Percentiles rank a stretch among this genome's conserved stretches.
phyloP scores from a whole-genome alignment of 768 basidiomycete species.

The Leccinellum luteum region DNA sequence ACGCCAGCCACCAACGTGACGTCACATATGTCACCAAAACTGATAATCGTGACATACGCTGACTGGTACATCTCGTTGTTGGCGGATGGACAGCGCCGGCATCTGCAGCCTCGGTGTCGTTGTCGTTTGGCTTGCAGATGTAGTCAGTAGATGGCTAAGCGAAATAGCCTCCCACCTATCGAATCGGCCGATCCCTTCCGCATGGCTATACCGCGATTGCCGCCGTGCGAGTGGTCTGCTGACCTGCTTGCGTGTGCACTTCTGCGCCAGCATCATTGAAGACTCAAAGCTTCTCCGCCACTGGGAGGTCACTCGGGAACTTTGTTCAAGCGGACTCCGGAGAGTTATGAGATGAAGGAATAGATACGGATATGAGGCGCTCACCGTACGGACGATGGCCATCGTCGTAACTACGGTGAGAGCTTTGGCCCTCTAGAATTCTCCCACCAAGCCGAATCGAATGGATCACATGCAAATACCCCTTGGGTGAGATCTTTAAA shows the following conservation, averaged over 20 bases:
- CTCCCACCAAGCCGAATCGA: neutral
- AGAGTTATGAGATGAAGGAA: neutral
- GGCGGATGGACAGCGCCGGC: no score
- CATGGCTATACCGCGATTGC: neutral
- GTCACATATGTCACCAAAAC: neutral
- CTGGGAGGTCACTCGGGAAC: neutral
- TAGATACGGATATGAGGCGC: neutral
- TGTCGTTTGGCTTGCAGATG: no score
- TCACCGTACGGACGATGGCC: neutral
- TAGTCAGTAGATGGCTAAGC: neutral
- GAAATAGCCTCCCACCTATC: neutral
- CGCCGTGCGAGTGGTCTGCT: neutral
- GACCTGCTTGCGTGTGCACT: neutral
- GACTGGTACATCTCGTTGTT: no score
- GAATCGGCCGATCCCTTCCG: neutral
- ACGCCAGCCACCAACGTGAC: neutral
- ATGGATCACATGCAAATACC: neutral
- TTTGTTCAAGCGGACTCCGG: neutral
- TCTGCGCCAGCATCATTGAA: neutral
- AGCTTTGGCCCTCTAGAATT: neutral
- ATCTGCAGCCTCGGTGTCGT: no score
- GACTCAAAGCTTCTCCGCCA: neutral
- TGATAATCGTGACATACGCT: no score
- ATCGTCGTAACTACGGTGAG: conserved; percentile 4
- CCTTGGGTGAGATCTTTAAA: neutral